Evolutionary conservation across 495 filamentous ascomycete genomes (phyloP), one percentile per base, ranked within the genome.

Genomic region (Lepidopterella palustris): DNA sequence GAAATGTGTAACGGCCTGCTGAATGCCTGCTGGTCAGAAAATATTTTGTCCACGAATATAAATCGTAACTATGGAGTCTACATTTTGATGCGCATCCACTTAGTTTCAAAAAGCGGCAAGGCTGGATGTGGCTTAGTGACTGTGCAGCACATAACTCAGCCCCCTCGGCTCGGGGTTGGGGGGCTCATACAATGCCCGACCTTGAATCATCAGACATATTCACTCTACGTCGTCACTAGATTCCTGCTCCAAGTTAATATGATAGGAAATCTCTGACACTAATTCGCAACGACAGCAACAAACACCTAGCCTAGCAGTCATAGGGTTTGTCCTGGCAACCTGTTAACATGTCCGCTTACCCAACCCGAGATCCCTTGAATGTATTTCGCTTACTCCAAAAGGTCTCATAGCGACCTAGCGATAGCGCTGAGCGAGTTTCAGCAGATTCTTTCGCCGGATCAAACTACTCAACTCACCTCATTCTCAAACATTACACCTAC

Each of bases 401-500:
- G 58, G 58, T 32, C 58, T 56, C 52, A 61, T 31, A 61, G 13
- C 58, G 29, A 61, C 15, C 58, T 61, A 29, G 40, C 58, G 25
- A 61, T 24, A 61, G 58, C 58, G 39, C 56, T 61, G 58, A 51
- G 24, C 52, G 53, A 62, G 45, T 57, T 62, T 51, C 59, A 18
- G 53, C 53, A 51, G 53, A 23, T 39, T 62, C 59, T 62, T 40
- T 62, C 59, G 27, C 48, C 53, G n/a, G 45, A 57, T 31, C 59
- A 62, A 51, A 42, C 25, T 31, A 45, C 59, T 39, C 59, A 62
- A 31, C 59, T 62, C 52, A 47, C 3, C 59, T 61, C 59, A 45
- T 61, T 57, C 59, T 62, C 59, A 47, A 62, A n/a, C 59, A 18
- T 40, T 49, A 26, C 59, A 26, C 59, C 59, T 31, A 62, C 53